Evolutionary conservation across 495 filamentous ascomycete genomes (phyloP).

Genomic region (Filosporella fistucella): DNA sequence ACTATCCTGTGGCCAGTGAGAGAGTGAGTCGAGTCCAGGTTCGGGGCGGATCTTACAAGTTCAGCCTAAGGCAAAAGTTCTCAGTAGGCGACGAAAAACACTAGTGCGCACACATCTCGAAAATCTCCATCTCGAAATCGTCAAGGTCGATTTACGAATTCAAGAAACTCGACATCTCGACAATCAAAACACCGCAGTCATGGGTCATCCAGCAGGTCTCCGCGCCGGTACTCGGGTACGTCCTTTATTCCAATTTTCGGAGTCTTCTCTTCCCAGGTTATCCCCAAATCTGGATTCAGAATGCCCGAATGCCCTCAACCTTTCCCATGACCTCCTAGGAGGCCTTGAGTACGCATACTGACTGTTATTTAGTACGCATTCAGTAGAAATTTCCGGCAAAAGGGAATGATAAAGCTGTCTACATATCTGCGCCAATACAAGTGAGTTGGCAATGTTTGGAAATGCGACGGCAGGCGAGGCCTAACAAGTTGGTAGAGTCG

Average conservation of each 20-base stretch:
- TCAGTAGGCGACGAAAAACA: no score
- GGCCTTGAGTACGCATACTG: no score
- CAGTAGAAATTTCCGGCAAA: conserved; percentile 87
- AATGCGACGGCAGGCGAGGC: conserved; percentile 9
- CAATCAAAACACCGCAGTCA: conserved; percentile 28
- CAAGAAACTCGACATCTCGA: background rate
- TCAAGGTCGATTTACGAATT: background rate
- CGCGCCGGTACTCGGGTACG: conserved; percentile 85
- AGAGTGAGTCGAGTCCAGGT: no score
- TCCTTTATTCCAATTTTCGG: no score
- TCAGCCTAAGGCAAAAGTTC: no score
- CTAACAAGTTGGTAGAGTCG: conserved; percentile 59
- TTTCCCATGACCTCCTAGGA: no score
- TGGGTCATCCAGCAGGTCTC: conserved; percentile 97
- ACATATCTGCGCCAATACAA: conserved; percentile 92
- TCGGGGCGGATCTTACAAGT: no score
- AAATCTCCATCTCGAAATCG: background rate
- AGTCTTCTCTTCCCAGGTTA: no score
- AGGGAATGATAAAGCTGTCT: conserved; percentile 82
- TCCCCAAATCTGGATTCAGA: background rate
- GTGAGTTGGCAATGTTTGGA: conserved; percentile 38
- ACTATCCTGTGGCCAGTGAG: no score
- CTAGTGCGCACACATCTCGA: no score
- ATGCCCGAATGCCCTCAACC: no score
- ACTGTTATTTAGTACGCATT: conserved; percentile 70